phyloP scores from a whole-genome alignment of 352 stramenopile species.

The Phytophthora pluvialis region DNA sequence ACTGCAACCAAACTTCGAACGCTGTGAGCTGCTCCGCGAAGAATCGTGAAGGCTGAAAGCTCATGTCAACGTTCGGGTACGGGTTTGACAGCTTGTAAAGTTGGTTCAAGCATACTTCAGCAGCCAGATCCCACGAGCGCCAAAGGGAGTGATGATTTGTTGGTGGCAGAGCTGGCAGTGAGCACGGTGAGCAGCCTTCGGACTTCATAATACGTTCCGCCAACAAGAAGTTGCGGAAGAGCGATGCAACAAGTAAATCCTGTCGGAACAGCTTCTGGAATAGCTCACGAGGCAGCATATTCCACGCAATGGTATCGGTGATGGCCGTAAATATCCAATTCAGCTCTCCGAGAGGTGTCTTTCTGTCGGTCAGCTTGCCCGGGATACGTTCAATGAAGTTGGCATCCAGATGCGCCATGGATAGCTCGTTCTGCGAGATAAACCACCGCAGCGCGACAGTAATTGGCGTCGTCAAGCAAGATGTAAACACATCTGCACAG shows the following conservation, averaged over 20 bases:
- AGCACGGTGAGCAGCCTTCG: slow-evolving; percentile 85
- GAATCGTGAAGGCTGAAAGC: slow-evolving; percentile 93
- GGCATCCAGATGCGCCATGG: slow-evolving; percentile 86
- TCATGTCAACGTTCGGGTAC: slow-evolving; percentile 68
- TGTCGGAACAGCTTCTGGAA: slow-evolving; percentile 99
- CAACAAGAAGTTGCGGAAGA: slow-evolving; percentile 99
- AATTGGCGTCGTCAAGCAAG: slow-evolving; percentile 99
- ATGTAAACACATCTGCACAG: slow-evolving; percentile 99
- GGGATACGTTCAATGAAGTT: slow-evolving; percentile 90
- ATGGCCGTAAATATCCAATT: slow-evolving; percentile 99
- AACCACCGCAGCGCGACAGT: slow-evolving; percentile 99
- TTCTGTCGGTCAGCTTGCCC: slow-evolving; percentile 94
- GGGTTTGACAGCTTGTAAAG: slow-evolving; percentile 89
- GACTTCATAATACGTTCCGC: slow-evolving; percentile 97
- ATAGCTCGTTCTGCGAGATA: slow-evolving; percentile 92
- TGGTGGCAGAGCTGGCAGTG: slow-evolving; percentile 94
- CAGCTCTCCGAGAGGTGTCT: slow-evolving; percentile 96
- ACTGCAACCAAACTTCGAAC: slow-evolving; percentile 99
- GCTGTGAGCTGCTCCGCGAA: slow-evolving; percentile 98
- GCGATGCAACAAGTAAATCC: slow-evolving; percentile 97
- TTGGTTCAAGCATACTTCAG: slow-evolving; percentile 97
- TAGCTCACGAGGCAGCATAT: slow-evolving; percentile 94
- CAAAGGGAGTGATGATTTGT: slow-evolving; percentile 98
- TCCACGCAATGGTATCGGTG: slow-evolving; percentile 99
- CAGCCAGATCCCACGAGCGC: slow-evolving; percentile 98